Evolutionary conservation across 1,284 basidiomycete species (phyloP), one percentile per base, ranked within the genome.

Genomic region (Flammula alnicola): DNA sequence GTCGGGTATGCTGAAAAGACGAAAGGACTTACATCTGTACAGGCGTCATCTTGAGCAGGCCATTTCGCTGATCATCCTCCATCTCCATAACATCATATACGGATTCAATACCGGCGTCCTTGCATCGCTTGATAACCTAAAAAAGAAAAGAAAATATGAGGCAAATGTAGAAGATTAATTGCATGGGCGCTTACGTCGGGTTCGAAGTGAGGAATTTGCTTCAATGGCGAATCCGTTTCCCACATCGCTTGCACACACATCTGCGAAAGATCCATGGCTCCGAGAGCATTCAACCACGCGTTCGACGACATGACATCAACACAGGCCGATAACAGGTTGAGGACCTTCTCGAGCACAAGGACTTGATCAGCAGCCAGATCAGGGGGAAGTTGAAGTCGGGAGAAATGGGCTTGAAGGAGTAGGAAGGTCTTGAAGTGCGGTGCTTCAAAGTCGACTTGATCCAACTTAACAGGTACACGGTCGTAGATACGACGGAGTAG

Each of bases 161-260:
- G 11, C 3, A 12, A 12, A 44, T 2, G 36, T 14, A 49, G 31
- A 20, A 26, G 30, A 19, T 31, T 14, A 19, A 39, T n/a, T n/a
- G n/a, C n/a, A n/a, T n/a, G n/a, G n/a, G 12, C 11, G 61, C 76
- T 55, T 63, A 92, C 91, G 38, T 94, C 90, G 7, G 81, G 71
- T 56, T 95, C 92, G 70, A 98, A 99, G 71, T 97, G 93, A 8
- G 97, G 97, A 38, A 99, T 90, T 68, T 99, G 96, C 65, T 91
- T 93, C 64, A 98, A 71, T 0, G 94, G 93, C 37, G 90, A 93
- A 68, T 98, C 97, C 25, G 88, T 89, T 64, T 99, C 95, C 96
- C 96, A 98, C 67, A 96, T 88, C 0, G 92, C 95, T 70, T 99
- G 97, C 2, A 98, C 94, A 68, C 93, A 95, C 96, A 99, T 99